These are phyloP conservation scores for Epichloe festucae DNA, from an alignment of 2,329 filamentous ascomycete species.

Conservation along the genomic window DNA sequence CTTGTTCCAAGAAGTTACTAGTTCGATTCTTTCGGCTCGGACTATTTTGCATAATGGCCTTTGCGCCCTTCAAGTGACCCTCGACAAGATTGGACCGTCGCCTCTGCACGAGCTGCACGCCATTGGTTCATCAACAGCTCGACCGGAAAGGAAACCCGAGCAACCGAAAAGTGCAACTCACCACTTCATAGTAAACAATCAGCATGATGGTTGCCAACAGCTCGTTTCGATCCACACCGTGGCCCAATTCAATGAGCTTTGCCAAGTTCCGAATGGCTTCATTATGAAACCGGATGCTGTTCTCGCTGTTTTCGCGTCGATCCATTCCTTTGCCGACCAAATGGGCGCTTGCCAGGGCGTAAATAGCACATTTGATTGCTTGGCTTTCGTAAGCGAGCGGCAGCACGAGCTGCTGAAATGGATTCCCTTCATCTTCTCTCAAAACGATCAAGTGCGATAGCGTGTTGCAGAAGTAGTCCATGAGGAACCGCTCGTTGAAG, in stretches of 20 bases:
- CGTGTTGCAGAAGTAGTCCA: conserved; percentile 52
- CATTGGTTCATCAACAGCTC: background rate
- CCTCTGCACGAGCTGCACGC: conserved; percentile 42
- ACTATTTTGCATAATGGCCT: conserved; percentile 44
- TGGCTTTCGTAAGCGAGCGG: conserved; percentile 42
- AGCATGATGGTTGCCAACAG: conserved; percentile 48
- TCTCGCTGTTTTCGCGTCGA: conserved; percentile 29
- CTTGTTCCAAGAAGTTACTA: conserved; percentile 44
- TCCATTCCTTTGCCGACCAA: conserved; percentile 51
- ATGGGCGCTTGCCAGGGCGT: conserved; percentile 73
- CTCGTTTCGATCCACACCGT: conserved; percentile 39
- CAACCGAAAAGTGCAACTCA: conserved; percentile 21
- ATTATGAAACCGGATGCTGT: conserved; percentile 46
- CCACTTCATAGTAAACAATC: conserved; percentile 50
- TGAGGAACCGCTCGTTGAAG: conserved; percentile 39
- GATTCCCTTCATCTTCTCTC: conserved; percentile 48
- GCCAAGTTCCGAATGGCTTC: conserved; percentile 45
- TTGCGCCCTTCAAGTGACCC: conserved; percentile 47
- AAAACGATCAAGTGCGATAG: conserved; percentile 53
- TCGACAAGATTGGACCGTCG: conserved; percentile 47
- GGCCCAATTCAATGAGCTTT: conserved; percentile 40
- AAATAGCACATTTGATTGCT: conserved; percentile 69
- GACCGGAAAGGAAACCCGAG: background rate
- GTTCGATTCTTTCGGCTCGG: conserved; percentile 34
- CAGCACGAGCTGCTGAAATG: conserved; percentile 50